phyloP scores from a whole-genome alignment of 163 green algal genomes.

The Botryococcus braunii region DNA sequence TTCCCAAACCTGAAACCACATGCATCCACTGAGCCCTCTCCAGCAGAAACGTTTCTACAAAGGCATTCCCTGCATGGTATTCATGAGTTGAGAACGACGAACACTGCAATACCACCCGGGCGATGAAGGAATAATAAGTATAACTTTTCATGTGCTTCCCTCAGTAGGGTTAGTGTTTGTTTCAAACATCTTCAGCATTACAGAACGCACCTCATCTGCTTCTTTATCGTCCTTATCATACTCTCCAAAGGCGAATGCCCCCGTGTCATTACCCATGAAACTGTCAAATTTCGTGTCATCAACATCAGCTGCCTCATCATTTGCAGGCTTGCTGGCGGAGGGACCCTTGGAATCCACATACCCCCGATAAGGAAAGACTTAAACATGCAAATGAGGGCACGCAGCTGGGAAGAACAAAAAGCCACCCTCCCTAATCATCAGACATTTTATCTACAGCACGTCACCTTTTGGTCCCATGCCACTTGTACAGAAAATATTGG shows the following conservation, averaged over 20 bases:
- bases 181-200: too few species aligned
- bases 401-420: neutral
- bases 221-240: conserved; percentile 92
- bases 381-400: neutral
- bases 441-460: too few species aligned
- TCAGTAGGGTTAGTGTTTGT: too few species aligned
- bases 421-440: too few species aligned
- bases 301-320: conserved; percentile 35
- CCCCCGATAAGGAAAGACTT: neutral
- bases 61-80: neutral
- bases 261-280: conserved; percentile 63
- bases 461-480: too few species aligned
- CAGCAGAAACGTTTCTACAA: too few species aligned
- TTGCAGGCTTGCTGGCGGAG: neutral
- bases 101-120: neutral
- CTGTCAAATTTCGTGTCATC: conserved; percentile 89
- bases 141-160: too few species aligned
- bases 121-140: too few species aligned
- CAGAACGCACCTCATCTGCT: conserved; percentile 51
- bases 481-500: too few species aligned
- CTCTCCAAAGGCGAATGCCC: conserved; percentile 41
- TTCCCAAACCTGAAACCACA: conserved; percentile 70
- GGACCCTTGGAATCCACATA: neutral
- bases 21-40: too few species aligned
- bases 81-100: neutral